Conservation (phyloP, 106 monocot species). For the Acorus gramineus region DNA sequence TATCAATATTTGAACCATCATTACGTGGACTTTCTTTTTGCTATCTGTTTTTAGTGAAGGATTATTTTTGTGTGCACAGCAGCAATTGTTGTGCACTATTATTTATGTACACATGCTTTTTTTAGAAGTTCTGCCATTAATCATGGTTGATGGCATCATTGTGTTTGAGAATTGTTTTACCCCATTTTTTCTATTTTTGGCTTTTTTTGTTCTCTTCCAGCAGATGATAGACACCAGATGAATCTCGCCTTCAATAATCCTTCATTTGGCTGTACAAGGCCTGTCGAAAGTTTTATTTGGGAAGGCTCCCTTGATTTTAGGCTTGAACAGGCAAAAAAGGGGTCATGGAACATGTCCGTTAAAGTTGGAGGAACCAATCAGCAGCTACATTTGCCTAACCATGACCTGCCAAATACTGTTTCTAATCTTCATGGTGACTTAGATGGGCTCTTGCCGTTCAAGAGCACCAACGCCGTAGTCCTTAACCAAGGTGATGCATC, state of each 20-base stretch:
- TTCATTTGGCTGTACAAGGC: slow-evolving; percentile 28
- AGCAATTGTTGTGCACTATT: too few species aligned
- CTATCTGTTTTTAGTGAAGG: too few species aligned
- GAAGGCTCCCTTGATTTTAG: slow-evolving; percentile 39
- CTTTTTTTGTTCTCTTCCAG: neutral
- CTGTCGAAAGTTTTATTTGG: slow-evolving; percentile 22
- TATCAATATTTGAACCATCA: too few species aligned
- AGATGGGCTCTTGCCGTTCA: slow-evolving; percentile 42
- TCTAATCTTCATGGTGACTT: slow-evolving; percentile 22
- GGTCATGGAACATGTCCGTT: slow-evolving; percentile 34
- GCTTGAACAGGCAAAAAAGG: slow-evolving; percentile 29
- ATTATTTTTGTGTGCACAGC: too few species aligned
- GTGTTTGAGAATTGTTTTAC: slow-evolving; percentile 1
- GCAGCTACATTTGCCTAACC: slow-evolving; percentile 23
- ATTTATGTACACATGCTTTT: too few species aligned
- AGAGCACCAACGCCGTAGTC: slow-evolving; percentile 28
- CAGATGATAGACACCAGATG: slow-evolving; percentile 62
- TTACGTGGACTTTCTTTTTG: too few species aligned
- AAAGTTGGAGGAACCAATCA: slow-evolving; percentile 25
- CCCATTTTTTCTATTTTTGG: neutral
- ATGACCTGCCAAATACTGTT: slow-evolving; percentile 19
- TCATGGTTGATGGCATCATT: too few species aligned
- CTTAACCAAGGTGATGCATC: slow-evolving; percentile 43
- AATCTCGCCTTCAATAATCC: slow-evolving; percentile 33
- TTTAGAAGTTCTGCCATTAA: too few species aligned